These are phyloP conservation scores for Fragosphaeria purpurea DNA, from an alignment of 2,329 filamentous ascomycete genomes.

Conservation along the genomic window DNA sequence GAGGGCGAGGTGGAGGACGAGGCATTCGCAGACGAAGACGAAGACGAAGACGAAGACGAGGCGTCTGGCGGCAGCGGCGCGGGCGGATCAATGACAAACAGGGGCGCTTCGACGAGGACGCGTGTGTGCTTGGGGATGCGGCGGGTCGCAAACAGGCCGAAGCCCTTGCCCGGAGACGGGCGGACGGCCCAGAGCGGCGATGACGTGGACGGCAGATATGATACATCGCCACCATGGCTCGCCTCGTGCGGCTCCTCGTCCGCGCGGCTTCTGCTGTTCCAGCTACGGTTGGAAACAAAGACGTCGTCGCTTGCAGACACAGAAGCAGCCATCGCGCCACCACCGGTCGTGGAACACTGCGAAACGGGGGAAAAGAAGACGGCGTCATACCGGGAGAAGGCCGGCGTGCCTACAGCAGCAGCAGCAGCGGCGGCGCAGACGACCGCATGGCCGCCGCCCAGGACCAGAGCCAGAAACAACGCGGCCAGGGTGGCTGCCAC, in stretches of 20 bases:
- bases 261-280: too few species aligned
- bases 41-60: not conserved
- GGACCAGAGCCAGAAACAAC: not conserved
- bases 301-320: too few species aligned
- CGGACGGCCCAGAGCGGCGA: slow-evolving; percentile 2
- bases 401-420: too few species aligned
- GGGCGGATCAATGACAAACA: slow-evolving; percentile 22
- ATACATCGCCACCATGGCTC: too few species aligned
- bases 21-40: slow-evolving; percentile 13
- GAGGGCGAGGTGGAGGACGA: not conserved
- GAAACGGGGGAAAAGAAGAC: too few species aligned
- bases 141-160: slow-evolving; percentile 28
- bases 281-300: too few species aligned
- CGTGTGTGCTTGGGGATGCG: slow-evolving; percentile 26
- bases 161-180: slow-evolving; percentile 25
- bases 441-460: not conserved
- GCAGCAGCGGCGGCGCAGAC: too few species aligned
- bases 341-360: too few species aligned
- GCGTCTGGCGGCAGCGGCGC: slow-evolving; percentile 11
- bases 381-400: not conserved
- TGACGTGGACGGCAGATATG: too few species aligned
- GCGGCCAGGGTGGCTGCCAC: not conserved
- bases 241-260: too few species aligned
- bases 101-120: slow-evolving; percentile 28
- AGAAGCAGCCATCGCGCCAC: too few species aligned